These are phyloP conservation scores for Thraustotheca clavata DNA, from an alignment of 352 stramenopile genomes.

Conservation along the genomic window DNA sequence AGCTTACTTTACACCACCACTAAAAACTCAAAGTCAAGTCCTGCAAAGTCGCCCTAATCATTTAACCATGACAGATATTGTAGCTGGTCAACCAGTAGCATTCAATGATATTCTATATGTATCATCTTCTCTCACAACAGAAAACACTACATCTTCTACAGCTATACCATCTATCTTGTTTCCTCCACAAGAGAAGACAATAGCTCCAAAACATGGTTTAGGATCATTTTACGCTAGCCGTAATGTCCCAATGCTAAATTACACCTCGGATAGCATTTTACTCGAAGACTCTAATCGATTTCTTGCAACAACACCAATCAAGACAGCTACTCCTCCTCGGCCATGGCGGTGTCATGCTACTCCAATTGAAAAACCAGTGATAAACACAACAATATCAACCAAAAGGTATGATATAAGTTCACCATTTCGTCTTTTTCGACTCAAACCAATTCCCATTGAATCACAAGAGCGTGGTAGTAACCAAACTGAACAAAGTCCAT, in stretches of 20 bases:
- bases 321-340: not conserved
- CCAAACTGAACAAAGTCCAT: not conserved
- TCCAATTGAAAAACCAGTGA: not conserved
- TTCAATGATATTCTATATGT: not conserved
- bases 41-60: not conserved
- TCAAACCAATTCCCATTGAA: not conserved
- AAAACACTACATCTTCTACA: not conserved
- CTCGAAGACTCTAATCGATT: not conserved
- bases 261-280: not conserved
- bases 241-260: not conserved
- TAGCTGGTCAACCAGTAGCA: not conserved
- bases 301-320: not conserved
- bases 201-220: not conserved
- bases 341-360: not conserved
- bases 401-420: conserved; percentile 10
- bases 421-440: conserved; percentile 8
- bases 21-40: not conserved
- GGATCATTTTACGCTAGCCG: not conserved
- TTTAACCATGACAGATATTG: conserved; percentile 13
- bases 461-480: not conserved
- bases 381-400: not conserved
- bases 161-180: not conserved
- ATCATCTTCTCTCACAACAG: not conserved
- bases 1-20: not conserved
- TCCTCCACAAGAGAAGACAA: not conserved